Base-by-base conservation (phyloP, 768 basidiomycete species). In the Candolleomyces aberdarensis region DNA sequence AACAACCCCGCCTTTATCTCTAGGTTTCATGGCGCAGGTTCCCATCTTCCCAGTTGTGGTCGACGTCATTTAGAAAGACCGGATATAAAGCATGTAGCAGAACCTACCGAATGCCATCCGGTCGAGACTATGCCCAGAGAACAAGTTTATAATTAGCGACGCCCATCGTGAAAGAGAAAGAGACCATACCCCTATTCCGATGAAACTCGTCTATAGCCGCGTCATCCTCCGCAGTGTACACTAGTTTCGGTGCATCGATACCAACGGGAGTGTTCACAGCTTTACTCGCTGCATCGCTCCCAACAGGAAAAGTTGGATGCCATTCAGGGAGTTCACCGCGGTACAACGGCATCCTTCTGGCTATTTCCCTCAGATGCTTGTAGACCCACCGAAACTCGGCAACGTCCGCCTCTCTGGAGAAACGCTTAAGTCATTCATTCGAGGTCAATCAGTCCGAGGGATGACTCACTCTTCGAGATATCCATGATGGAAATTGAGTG, bases 11-110 rank as follows among this genome's bases (percentile, higher is more conserved):
- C 79, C 81, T 44, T 77, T 59, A 17, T 82, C 76, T 19, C 80
- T 78, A 2, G 85, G 78, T 67, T 87, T 87, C 87, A 89, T 88
- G 0, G 85, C 81, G 60, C 86, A 88, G 0, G 86, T 88, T 43
- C 86, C 86, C 14, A 85, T 75, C 85, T 87, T 56, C 4, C 6
- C n/a, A 31, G 26, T 5, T 20, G n/a, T 15, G 5, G 22, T 2
- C 29, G 31, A 19, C 9, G 5, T 4, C 7, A 13, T 14, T 44
- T 32, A 54, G 31, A 32, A 15, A 56, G 39, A 11, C 19, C 14
- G 40, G 5, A 57, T n/a, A 6, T 14, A 4, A 13, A 1, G 26
- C 19, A 51, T 26, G 1, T 2, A 26, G 26, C 26, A 26, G 26
- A 26, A 26, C 72, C 51, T 60, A 82, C 81, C 36, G 79, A 80